Conservation (phyloP, 768 basidiomycete genomes). For the Russula sp. region DNA sequence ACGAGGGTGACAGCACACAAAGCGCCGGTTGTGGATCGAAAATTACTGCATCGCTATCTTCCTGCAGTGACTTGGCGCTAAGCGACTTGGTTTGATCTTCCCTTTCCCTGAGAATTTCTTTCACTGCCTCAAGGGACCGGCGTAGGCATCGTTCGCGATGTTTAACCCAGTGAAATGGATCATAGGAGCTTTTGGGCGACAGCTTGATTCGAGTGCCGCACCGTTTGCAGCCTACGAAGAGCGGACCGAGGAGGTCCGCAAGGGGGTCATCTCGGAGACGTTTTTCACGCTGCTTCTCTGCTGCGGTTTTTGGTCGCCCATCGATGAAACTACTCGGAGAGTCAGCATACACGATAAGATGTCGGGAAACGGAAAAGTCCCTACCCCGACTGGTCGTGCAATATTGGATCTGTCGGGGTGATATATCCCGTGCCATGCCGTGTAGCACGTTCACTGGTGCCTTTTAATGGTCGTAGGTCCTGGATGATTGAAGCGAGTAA, state of each 20-base stretch:
- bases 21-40: not conserved
- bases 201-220: constrained; percentile 22
- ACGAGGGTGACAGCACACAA: not conserved
- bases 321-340: constrained; percentile 12
- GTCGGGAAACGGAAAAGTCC: not conserved
- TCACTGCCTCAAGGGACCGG: constrained; percentile 12
- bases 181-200: constrained; percentile 20
- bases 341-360: not conserved
- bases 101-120: constrained; percentile 16
- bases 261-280: constrained; percentile 20
- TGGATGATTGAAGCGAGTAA: not conserved
- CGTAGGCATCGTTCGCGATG: constrained; percentile 22
- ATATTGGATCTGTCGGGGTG: not conserved
- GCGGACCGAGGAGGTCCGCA: constrained; percentile 19
- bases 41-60: not conserved
- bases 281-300: constrained; percentile 19
- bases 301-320: constrained; percentile 20
- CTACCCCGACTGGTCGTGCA: constrained; percentile 8
- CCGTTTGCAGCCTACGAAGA: constrained; percentile 19
- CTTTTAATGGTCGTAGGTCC: constrained; percentile 5
- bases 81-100: not conserved
- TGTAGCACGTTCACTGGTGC: not conserved
- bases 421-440: constrained; percentile 4
- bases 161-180: constrained; percentile 22
- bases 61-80: not conserved